A percentile compares a stretch with the other conserved stretches of the same genome.
phyloP scores from a whole-genome alignment of 2,329 filamentous ascomycete species.

The Pseudogymnoascus sp. region DNA sequence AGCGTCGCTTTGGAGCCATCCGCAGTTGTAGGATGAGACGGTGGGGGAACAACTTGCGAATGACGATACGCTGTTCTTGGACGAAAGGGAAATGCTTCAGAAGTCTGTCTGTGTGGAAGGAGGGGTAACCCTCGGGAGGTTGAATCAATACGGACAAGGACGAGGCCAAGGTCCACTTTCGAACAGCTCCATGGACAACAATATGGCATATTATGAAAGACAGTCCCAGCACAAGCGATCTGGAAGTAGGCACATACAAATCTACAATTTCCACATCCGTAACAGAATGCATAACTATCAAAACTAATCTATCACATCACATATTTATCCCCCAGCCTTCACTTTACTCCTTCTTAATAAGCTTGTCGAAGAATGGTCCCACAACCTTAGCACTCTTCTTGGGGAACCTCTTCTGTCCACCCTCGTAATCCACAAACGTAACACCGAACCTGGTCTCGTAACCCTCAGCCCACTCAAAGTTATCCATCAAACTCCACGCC shows the following conservation, averaged over 20 bases:
- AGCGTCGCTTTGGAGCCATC: too few relatives aligned
- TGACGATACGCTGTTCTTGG: not conserved
- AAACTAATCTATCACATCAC: not conserved
- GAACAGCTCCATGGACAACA: not conserved
- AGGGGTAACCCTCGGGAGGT: too few relatives aligned
- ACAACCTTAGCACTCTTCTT: conserved; percentile 77
- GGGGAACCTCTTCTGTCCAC: conserved; percentile 68
- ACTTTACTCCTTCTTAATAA: conserved; percentile 54
- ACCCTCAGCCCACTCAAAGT: conserved; percentile 57
- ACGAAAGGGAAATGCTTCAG: not conserved
- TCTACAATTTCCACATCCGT: not conserved
- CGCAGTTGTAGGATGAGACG: not conserved
- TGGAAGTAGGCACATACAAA: not conserved
- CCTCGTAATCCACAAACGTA: conserved; percentile 72
- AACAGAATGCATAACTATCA: not conserved
- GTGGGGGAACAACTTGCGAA: not conserved
- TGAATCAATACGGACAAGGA: not conserved
- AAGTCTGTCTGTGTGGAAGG: too few relatives aligned
- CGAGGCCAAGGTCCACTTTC: not conserved
- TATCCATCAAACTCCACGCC: conserved; percentile 79
- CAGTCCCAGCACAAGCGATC: not conserved
- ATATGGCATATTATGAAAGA: not conserved
- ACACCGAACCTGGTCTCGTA: conserved; percentile 82
- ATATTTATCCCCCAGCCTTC: not conserved
- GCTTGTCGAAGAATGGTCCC: conserved; percentile 59